Evolutionary conservation across 2,329 filamentous ascomycete genomes (phyloP), one percentile per base, ranked within the genome.

Genomic region (Nemania bipapillata): DNA sequence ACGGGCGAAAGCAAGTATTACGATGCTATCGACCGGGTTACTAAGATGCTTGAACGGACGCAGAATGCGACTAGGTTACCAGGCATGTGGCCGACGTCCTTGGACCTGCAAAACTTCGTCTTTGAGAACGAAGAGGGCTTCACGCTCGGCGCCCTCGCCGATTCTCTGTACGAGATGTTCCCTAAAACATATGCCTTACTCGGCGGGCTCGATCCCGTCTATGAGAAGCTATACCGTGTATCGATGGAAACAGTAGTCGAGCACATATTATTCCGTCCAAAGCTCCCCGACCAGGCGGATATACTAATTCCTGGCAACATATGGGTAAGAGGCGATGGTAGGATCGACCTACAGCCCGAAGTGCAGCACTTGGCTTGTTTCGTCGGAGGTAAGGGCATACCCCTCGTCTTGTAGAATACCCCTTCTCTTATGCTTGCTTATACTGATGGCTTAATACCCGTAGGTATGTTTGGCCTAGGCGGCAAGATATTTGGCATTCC

Each of bases 1-100:
- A 94, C 92, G 0, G 89, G 87, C 42, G 85, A 93, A 66, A 80
- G 86, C 30, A 93, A 91, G 74, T 94, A 92, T 80, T 93, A 91
- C 77, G 90, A 92, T 76, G 91, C 90, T 3, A 84, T 91, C 66
- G 86, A 89, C 40, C 84, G 87, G 7, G 87, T 94, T 63, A 92
- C 90, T 70, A 84, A 91, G 65, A 83, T 89, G 22, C 86, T 94
- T 67, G 85, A 91, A 68, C 80, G 82, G 5, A 85, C 86, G 58
- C 92, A 95, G 80, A 86, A 87, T 70, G 79, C 84, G 17, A 94
- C 91, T 0, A 83, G 81, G 22, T 79, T 94, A 1, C 91, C 92
- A 0, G 92, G 92, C 0, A 83, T 94, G 77, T 94, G 91, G 91
- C 91, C 92, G 1, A 84, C 87, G 60, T 83, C 81, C 63, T 79